Percentiles rank a stretch among this genome's conserved stretches.
These are phyloP conservation scores for Alternaria atra DNA, from an alignment of 2,329 filamentous ascomycete genomes.

Conservation along the genomic window DNA sequence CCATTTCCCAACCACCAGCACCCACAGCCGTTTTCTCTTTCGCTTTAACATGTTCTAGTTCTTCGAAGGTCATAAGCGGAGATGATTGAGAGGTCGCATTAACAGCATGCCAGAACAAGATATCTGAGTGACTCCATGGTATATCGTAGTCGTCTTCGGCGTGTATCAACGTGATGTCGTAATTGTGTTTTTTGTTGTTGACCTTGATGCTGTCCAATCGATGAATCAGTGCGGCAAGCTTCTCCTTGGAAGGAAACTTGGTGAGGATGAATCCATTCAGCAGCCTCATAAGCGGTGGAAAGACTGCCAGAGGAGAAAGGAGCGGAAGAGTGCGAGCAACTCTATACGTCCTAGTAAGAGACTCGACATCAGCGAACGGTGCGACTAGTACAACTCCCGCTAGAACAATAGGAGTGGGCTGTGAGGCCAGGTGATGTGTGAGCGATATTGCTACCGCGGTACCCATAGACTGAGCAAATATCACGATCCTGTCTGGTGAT, in stretches of 20 bases:
- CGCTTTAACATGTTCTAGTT: slow-evolving; percentile 58
- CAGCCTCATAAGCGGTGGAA: slow-evolving; percentile 54
- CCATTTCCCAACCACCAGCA: slow-evolving; percentile 60
- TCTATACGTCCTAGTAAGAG: slow-evolving; percentile 65
- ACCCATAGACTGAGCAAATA: slow-evolving; percentile 68
- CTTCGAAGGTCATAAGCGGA: slow-evolving; percentile 52
- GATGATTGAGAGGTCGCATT: slow-evolving; percentile 54
- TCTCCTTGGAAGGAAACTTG: slow-evolving; percentile 63
- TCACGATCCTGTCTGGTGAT: slow-evolving; percentile 63
- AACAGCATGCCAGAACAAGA: slow-evolving; percentile 65
- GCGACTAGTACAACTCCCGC: slow-evolving; percentile 66
- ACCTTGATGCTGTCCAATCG: slow-evolving; percentile 33
- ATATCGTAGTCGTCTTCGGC: slow-evolving; percentile 64
- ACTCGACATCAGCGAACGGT: slow-evolving; percentile 64
- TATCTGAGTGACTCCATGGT: slow-evolving; percentile 60
- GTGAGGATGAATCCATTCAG: slow-evolving; percentile 60
- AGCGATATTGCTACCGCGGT: slow-evolving; percentile 62
- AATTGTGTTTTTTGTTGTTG: slow-evolving; percentile 48
- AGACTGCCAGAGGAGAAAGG: slow-evolving; percentile 60
- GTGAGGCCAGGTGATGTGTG: slow-evolving; percentile 54
- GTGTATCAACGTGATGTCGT: slow-evolving; percentile 61
- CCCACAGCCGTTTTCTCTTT: slow-evolving; percentile 54
- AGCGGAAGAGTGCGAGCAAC: slow-evolving; percentile 65
- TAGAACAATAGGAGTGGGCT: slow-evolving; percentile 58
- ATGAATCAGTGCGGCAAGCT: slow-evolving; percentile 57